Conservation (phyloP, 169 alveolate genomes). For the Plasmodium coatneyi region DNA sequence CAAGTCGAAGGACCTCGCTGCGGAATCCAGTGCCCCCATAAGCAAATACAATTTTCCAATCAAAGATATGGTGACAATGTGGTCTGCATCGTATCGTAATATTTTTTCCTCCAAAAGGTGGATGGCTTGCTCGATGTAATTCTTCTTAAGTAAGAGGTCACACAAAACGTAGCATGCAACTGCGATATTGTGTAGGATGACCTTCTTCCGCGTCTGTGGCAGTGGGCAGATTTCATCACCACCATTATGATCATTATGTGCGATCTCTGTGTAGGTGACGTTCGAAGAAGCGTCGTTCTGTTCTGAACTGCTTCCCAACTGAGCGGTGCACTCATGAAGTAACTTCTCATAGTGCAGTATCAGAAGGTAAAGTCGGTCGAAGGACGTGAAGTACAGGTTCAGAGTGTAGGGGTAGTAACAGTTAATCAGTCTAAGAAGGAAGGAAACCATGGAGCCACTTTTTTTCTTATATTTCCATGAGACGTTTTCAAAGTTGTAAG, state of each 20-base stretch:
- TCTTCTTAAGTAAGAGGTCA: slow-evolving; percentile 52
- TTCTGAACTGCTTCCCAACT: not conserved
- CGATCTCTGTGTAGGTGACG: not conserved
- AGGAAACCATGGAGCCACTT: slow-evolving; percentile 57
- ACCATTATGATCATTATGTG: not conserved
- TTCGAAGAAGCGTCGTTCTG: not conserved
- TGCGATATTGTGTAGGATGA: slow-evolving; percentile 20
- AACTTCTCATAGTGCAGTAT: slow-evolving; percentile 27
- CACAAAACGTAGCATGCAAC: slow-evolving; percentile 56
- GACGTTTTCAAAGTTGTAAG: slow-evolving; percentile 30
- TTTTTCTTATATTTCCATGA: slow-evolving; percentile 43
- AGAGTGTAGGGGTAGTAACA: slow-evolving; percentile 69
- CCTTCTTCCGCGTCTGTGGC: not conserved
- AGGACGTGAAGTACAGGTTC: slow-evolving; percentile 42
- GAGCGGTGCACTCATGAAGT: not conserved
- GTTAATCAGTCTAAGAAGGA: slow-evolving; percentile 40
- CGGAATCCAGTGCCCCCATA: slow-evolving; percentile 43
- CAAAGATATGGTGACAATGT: slow-evolving; percentile 38
- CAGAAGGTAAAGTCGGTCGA: slow-evolving; percentile 45
- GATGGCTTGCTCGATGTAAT: slow-evolving; percentile 70
- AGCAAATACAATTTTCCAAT: slow-evolving; percentile 51
- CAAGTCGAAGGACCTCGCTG: slow-evolving; percentile 10
- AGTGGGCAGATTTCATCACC: not conserved
- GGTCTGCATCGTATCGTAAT: slow-evolving; percentile 16
- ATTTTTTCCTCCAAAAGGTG: slow-evolving; percentile 47